These are phyloP conservation scores for Melastoma candidum DNA, from an alignment of 441 rosid genomes.

Conservation along the genomic window DNA sequence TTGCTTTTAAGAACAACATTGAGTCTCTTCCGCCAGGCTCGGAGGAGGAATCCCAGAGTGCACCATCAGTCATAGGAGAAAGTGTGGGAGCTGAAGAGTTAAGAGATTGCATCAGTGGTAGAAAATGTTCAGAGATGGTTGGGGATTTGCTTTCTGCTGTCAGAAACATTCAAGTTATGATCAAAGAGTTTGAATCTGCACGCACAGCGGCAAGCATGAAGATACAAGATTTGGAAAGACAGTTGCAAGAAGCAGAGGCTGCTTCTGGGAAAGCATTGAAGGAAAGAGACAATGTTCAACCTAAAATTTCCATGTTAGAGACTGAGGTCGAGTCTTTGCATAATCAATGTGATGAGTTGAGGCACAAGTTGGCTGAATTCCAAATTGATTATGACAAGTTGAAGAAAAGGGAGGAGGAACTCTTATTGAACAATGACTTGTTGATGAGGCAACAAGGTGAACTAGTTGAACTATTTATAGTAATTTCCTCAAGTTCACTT, in stretches of 20 bases:
- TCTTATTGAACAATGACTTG: slow-evolving; percentile 23
- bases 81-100: slow-evolving; percentile 25
- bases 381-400: slow-evolving; percentile 39
- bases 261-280: slow-evolving; percentile 31
- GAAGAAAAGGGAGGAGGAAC: slow-evolving; percentile 52
- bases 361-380: slow-evolving; percentile 34
- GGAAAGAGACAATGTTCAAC: slow-evolving; percentile 45
- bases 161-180: slow-evolving; percentile 28
- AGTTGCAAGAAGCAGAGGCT: slow-evolving; percentile 31
- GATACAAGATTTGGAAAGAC: slow-evolving; percentile 53
- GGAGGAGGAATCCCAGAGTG: slow-evolving; percentile 26
- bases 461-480: neutral
- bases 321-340: slow-evolving; percentile 36
- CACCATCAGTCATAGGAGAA: slow-evolving; percentile 23
- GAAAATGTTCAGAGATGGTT: slow-evolving; percentile 27
- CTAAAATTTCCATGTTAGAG: slow-evolving; percentile 48
- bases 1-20: slow-evolving; percentile 41
- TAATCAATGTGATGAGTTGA: slow-evolving; percentile 40
- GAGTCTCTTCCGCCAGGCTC: no score
- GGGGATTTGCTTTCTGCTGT: slow-evolving; percentile 41
- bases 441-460: slow-evolving; percentile 39
- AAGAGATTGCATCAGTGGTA: slow-evolving; percentile 23
- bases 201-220: slow-evolving; percentile 38
- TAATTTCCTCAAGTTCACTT: no score
- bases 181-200: slow-evolving; percentile 43